Evolutionary conservation across 2,329 filamentous ascomycete species (phyloP).

Genomic region (Pestalotiopsis sp.): DNA sequence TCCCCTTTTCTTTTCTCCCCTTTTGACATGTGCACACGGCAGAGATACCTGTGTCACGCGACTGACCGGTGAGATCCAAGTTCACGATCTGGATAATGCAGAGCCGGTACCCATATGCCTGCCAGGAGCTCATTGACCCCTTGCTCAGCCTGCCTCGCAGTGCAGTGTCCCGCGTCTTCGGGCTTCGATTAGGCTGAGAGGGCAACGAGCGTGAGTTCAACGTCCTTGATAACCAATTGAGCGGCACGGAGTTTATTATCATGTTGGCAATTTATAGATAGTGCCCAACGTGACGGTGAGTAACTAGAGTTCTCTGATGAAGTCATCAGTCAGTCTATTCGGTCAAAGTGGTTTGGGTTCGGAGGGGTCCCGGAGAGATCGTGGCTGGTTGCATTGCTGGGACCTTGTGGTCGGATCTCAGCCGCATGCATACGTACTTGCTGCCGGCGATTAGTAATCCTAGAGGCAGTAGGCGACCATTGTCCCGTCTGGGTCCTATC

Average conservation of each 20-base stretch:
- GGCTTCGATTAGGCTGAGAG: not conserved
- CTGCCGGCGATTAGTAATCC: too few species aligned
- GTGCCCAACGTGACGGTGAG: not conserved
- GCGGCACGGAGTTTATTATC: not conserved
- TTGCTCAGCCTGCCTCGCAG: not conserved
- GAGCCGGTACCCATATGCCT: not conserved
- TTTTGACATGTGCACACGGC: not conserved
- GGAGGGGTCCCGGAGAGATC: not conserved
- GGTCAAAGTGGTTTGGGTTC: not conserved
- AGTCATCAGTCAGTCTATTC: not conserved
- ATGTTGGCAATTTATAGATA: too few species aligned
- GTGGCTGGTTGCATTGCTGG: too few species aligned
- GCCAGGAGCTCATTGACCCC: not conserved
- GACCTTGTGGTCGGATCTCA: too few species aligned
- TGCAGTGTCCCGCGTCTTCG: not conserved
- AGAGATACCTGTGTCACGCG: not conserved
- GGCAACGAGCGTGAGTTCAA: not conserved
- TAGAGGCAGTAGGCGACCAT: too few species aligned
- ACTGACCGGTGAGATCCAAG: not conserved
- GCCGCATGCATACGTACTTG: too few species aligned
- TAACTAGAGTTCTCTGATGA: not conserved
- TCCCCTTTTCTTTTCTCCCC: not conserved
- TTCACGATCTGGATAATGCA: not conserved
- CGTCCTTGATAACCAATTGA: not conserved
- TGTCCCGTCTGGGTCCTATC: too few species aligned